Percentiles rank a stretch among this genome's conserved stretches.
phyloP scores from a whole-genome alignment of 2,329 filamentous ascomycete species.

The Scopulariopsis brevicaulis region DNA sequence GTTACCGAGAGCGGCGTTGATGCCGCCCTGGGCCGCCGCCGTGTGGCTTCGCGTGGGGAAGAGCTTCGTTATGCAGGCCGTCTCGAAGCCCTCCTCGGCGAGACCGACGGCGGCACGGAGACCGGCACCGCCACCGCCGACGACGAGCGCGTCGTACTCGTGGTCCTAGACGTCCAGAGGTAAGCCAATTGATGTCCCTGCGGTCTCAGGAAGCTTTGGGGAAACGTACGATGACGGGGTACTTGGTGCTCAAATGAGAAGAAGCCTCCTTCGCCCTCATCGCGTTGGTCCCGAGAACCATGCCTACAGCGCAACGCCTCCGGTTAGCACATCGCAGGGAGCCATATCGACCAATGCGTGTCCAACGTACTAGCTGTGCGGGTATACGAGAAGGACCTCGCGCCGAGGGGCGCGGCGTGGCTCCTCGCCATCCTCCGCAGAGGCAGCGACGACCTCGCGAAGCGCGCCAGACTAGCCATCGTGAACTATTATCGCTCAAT shows the following conservation, averaged over 20 bases:
- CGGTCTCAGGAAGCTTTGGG: neutral
- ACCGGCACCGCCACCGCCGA: conserved; percentile 73
- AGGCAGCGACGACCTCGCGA: conserved; percentile 41
- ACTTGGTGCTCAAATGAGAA: conserved; percentile 77
- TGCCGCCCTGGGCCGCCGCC: conserved; percentile 71
- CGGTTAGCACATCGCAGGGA: neutral
- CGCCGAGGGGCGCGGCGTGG: conserved; percentile 22
- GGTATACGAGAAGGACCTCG: conserved; percentile 76
- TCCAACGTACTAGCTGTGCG: conserved; percentile 57
- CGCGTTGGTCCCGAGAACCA: conserved; percentile 75
- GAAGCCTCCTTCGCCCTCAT: conserved; percentile 90
- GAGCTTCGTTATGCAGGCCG: conserved; percentile 76
- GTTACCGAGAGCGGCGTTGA: conserved; percentile 82
- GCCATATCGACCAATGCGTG: no score
- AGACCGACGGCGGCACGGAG: conserved; percentile 77
- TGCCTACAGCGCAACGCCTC: conserved; percentile 37
- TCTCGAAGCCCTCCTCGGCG: conserved; percentile 82
- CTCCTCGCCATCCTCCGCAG: conserved; percentile 47
- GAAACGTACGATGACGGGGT: conserved; percentile 76
- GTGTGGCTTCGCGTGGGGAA: conserved; percentile 81
- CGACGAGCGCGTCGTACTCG: conserved; percentile 96
- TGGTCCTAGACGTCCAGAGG: conserved; percentile 57
- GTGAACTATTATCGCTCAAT: neutral
- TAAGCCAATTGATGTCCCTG: conserved; percentile 7
- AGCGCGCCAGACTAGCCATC: conserved; percentile 1